These are phyloP conservation scores for Aspergillus puulaauensis DNA, from an alignment of 2,329 filamentous ascomycete species.

Conservation along the genomic window DNA sequence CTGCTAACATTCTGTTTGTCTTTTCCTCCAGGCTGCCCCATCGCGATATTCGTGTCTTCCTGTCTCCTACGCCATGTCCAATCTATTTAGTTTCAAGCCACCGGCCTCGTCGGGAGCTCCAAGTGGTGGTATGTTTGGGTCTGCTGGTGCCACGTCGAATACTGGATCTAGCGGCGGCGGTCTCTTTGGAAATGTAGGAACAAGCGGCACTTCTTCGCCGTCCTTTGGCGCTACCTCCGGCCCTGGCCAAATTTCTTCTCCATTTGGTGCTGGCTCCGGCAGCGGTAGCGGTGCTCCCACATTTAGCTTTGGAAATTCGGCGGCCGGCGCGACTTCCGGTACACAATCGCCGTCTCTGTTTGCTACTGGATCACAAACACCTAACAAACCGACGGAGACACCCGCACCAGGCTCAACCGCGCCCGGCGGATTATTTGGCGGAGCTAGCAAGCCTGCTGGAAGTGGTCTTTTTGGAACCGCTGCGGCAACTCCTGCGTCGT, in stretches of 20 bases:
- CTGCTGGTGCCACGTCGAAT: conserved; percentile 28
- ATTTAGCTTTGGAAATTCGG: conserved; percentile 35
- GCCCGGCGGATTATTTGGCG: conserved; percentile 19
- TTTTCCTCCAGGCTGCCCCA: conserved; percentile 24
- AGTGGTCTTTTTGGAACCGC: conserved; percentile 6
- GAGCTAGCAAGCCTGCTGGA: conserved; percentile 1
- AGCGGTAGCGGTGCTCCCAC: conserved; percentile 21
- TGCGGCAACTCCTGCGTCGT: conserved; percentile 9
- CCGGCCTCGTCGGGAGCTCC: conserved; percentile 36
- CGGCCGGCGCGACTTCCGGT: conserved; percentile 20
- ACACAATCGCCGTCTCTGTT: conserved; percentile 29
- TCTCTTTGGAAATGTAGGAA: conserved; percentile 45
- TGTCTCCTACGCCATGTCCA: conserved; percentile 27
- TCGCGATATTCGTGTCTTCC: conserved; percentile 19
- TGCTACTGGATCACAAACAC: conserved; percentile 33
- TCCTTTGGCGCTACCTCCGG: conserved; percentile 21
- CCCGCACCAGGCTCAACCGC: conserved; percentile 31
- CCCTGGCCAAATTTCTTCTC: conserved; percentile 12
- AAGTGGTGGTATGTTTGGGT: conserved; percentile 34
- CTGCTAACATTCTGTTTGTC: conserved; percentile 8
- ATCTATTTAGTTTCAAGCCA: conserved; percentile 26
- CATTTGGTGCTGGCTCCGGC: conserved; percentile 17
- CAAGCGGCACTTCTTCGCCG: conserved; percentile 31
- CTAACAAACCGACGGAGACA: conserved; percentile 38
- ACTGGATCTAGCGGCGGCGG: conserved; percentile 28